Base-by-base conservation (phyloP, 2,329 filamentous ascomycete species). In the Lasiodiplodia citricola region DNA sequence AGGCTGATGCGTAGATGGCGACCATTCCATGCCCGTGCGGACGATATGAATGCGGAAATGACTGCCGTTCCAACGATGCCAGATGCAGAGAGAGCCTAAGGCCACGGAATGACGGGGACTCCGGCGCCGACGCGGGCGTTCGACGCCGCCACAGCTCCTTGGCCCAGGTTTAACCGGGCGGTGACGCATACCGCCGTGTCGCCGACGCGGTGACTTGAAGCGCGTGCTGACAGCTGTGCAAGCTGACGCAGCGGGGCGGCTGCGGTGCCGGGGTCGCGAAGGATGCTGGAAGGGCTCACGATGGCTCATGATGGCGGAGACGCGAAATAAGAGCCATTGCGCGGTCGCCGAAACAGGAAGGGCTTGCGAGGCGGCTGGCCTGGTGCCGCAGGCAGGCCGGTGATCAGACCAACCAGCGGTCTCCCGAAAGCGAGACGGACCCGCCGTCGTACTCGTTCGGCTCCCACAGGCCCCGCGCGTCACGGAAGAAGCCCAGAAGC, bases 311-410 rank as follows among this genome's bases (percentile, higher is more conserved):
- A 31, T 21, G 58, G 58, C 50, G 41, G 31, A 35, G 60, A 64
- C 38, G 60, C 60, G 60, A 52, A 52, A 64, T 64, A 52, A 47
- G 60, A 64, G 60, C 60, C 35, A 23, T 35, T 35, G 58, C 16
- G 44, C n/a, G 47, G 47, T 64, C 31, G 41, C 60, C 58, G 44
- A 38, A 64, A 64, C 13, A 6, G 60, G 60, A 35, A 64, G 60
- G 52, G 60, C n/a, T 64, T 64, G 60, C 60, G 60, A 64, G 60
- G 16, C 7, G 60, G 60, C 60, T 47, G 60, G 60, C 60, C 5
- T 52, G 47, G 47, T 18, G 47, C 60, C 60, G 60, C 60, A 64
- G 52, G 37, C 60, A 50, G 58, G 58, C n/a, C 21, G 60, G 14
- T 37, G 60, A 52, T 37, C 60, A 64, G 60, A 21, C 60, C 60